A percentile compares a stretch with the other conserved stretches of the same genome.
Conservation (phyloP, 768 basidiomycete species). For the Ramaria rubella region DNA sequence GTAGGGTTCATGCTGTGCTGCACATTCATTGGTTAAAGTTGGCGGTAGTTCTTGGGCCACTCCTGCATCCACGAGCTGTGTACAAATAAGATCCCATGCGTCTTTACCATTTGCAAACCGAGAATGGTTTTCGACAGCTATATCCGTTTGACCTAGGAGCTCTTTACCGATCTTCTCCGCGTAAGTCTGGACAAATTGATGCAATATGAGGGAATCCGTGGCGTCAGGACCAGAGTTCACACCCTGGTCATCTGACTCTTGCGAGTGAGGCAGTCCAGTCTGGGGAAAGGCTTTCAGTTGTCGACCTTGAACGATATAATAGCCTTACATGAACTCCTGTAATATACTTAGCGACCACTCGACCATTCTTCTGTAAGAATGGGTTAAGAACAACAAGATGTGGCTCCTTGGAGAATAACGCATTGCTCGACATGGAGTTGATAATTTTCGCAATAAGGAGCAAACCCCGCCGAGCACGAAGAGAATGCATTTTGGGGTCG, state of each 20-base stretch:
- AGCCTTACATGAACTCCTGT: conserved; percentile 62
- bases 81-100: conserved; percentile 77
- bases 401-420: conserved; percentile 85
- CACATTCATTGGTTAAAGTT: conserved; percentile 18
- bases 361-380: conserved; percentile 65
- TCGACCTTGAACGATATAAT: neutral
- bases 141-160: conserved; percentile 36
- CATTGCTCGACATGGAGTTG: conserved; percentile 90
- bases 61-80: conserved; percentile 71
- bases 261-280: neutral
- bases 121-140: conserved; percentile 22
- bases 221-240: conserved; percentile 69
- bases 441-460: conserved; percentile 88
- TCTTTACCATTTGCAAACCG: conserved; percentile 60
- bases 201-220: conserved; percentile 74
- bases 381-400: conserved; percentile 77
- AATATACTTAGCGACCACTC: conserved; percentile 67
- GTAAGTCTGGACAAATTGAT: conserved; percentile 78
- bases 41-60: conserved; percentile 57
- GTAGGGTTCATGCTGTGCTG: conserved; percentile 55
- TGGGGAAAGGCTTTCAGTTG: neutral
- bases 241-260: conserved; percentile 57
- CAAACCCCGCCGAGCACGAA: conserved; percentile 66
- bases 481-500: conserved; percentile 42
- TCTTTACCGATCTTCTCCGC: conserved; percentile 87